These are phyloP conservation scores for Agaricus subrufescens DNA, from an alignment of 768 basidiomycete species.

Conservation along the genomic window DNA sequence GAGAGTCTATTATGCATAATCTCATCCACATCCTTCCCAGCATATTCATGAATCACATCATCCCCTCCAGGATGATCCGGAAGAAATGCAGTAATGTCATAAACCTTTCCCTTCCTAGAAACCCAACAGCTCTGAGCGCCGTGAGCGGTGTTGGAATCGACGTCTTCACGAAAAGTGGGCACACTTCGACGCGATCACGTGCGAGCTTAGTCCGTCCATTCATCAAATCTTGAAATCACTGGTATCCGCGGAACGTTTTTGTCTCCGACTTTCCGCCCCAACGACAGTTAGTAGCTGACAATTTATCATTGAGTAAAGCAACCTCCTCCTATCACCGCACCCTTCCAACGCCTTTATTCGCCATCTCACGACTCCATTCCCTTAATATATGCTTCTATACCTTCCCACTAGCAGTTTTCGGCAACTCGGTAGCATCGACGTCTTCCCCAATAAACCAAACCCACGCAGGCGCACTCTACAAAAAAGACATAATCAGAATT, in stretches of 20 bases:
- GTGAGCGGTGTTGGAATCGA: conserved; percentile 55
- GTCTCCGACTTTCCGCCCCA: too few relatives aligned
- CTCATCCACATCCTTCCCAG: conserved; percentile 35
- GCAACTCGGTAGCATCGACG: conserved; percentile 50
- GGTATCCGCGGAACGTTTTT: too few relatives aligned
- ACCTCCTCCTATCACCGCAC: conserved; percentile 10
- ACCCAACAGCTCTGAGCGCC: conserved; percentile 81
- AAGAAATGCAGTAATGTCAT: conserved; percentile 83
- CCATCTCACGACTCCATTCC: conserved; percentile 59
- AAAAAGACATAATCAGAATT: not conserved
- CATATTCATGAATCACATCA: conserved; percentile 78
- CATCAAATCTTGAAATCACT: too few relatives aligned
- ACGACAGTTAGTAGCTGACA: too few relatives aligned
- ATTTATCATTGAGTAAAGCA: too few relatives aligned
- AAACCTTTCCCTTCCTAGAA: conserved; percentile 75
- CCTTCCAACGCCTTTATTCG: conserved; percentile 37
- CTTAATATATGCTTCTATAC: conserved; percentile 79
- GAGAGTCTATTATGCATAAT: conserved; percentile 77
- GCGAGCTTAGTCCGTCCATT: not conserved
- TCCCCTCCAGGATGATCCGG: conserved; percentile 94
- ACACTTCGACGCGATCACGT: not conserved
- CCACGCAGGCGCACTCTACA: conserved; percentile 74
- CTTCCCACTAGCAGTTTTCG: conserved; percentile 86
- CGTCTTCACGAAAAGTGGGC: conserved; percentile 46
- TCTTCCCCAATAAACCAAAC: conserved; percentile 81